Base-by-base conservation (phyloP, 108 stramenopile genomes). In the Nannochloropsis gaditana region DNA sequence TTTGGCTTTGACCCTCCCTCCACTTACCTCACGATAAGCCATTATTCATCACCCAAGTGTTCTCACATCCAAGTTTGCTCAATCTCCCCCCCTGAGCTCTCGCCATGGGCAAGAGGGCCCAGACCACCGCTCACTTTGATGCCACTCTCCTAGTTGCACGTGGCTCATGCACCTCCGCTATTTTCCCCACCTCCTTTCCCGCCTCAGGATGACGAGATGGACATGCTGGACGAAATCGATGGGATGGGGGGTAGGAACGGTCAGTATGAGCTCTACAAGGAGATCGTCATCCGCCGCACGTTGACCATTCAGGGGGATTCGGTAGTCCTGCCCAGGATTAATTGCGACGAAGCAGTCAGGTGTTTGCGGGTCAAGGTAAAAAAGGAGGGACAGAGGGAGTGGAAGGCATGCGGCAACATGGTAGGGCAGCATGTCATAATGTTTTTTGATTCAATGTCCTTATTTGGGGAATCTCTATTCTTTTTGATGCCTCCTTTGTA, bases 271-370 rank as follows among this genome's bases (percentile, higher is more conserved):
- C 59, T 73, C 19, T 73, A 73, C 59, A 73, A 73, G 6, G 59
- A 73, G n/a, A 73, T 73, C 59, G 59, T 73, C 59, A 8, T 73
- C 59, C 59, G 59, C 59, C 59, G 59, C 59, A 73, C 59, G 59
- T 15, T 73, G 19, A 73, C 59, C 2, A 73, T 73, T n/a, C 59
- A 73, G n/a, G 59, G 59, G 8, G 59, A 73, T n/a, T 73, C 59
- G 4, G 59, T 73, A n/a, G n/a, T 73, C 19, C 15, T 73, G 59
- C 59, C 59, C 0, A 4, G 15, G 4, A 73, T 73, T 73, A n/a
- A 73, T n/a, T 73, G 59, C 59, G 59, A 4, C 2, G 59, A 73
- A 2, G 15, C 59, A 4, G 59, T 73, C 19, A 15, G 59, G 19
- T 73, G 59, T 6, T n/a, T 73, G 2, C 59, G 59, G 59, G 59